Evolutionary conservation across 2,329 filamentous ascomycete genomes (phyloP).

Genomic region (Spiromastix sp.): DNA sequence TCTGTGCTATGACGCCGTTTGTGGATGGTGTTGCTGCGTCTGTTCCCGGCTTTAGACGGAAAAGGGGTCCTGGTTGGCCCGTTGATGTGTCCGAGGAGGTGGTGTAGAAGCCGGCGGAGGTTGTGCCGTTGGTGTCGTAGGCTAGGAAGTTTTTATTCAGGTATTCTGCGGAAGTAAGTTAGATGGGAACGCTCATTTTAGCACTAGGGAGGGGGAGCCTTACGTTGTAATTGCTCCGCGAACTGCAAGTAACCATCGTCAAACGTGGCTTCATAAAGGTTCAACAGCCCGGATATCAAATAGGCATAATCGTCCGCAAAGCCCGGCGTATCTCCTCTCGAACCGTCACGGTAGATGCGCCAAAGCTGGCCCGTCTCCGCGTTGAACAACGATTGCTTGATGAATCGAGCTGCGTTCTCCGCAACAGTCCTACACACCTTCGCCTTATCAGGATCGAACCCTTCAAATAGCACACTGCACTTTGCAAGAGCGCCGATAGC

Average conservation of each 20-base stretch:
- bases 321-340: conserved; percentile 54
- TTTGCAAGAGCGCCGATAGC: conserved; percentile 75
- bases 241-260: conserved; percentile 67
- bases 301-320: conserved; percentile 97
- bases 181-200: conserved; percentile 8
- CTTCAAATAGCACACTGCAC: conserved; percentile 56
- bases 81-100: conserved; percentile 41
- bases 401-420: conserved; percentile 58
- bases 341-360: conserved; percentile 59
- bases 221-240: conserved; percentile 70
- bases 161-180: conserved; percentile 39
- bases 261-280: conserved; percentile 74
- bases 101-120: conserved; percentile 31
- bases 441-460: conserved; percentile 48
- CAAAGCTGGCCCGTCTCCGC: conserved; percentile 51
- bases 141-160: conserved; percentile 76
- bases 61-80: conserved; percentile 51
- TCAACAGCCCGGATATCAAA: conserved; percentile 68
- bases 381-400: conserved; percentile 65
- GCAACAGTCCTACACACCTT: conserved; percentile 56
- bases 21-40: conserved; percentile 83
- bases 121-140: conserved; percentile 27
- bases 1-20: conserved; percentile 77
- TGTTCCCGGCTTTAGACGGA: conserved; percentile 90
- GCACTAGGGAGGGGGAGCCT: conserved; percentile 16